Evolutionary conservation across 1,139 yeast species (phyloP).

Genomic region (Lodderomyces parapsilosis): DNA sequence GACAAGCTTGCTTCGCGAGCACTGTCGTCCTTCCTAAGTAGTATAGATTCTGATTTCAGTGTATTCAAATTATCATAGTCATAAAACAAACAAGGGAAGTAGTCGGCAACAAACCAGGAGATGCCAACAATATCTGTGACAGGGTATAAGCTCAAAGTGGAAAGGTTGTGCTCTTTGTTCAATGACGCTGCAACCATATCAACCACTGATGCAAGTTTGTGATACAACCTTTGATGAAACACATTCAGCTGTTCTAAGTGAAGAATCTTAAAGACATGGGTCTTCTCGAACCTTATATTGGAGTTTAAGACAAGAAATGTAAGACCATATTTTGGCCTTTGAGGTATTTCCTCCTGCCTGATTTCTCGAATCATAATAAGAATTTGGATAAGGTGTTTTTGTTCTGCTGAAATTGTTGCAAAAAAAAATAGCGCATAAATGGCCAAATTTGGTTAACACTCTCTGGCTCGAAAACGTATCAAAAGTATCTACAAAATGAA

Average conservation of each 20-base stretch:
- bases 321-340: conserved; percentile 14
- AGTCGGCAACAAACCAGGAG: conserved; percentile 21
- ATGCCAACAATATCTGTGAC: conserved; percentile 21
- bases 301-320: conserved; percentile 13
- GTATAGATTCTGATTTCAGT: conserved; percentile 1
- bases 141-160: conserved; percentile 15
- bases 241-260: conserved; percentile 11
- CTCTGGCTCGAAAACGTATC: too few relatives aligned
- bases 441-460: too few relatives aligned
- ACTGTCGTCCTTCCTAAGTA: not conserved
- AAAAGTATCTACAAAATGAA: not conserved
- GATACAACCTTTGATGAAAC: conserved; percentile 9
- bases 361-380: not conserved
- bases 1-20: conserved; percentile 1
- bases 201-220: conserved; percentile 5
- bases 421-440: not conserved
- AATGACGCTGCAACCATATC: conserved; percentile 14
- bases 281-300: conserved; percentile 14
- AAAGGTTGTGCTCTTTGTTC: conserved; percentile 8
- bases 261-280: conserved; percentile 17
- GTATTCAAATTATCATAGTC: conserved; percentile 14
- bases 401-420: conserved; percentile 1
- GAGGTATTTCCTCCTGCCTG: conserved; percentile 11
- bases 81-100: conserved; percentile 20
- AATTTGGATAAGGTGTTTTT: not conserved